Evolutionary conservation across 148 eudicot genomes (phyloP).

Genomic region (Pharnaceum exiguum): DNA sequence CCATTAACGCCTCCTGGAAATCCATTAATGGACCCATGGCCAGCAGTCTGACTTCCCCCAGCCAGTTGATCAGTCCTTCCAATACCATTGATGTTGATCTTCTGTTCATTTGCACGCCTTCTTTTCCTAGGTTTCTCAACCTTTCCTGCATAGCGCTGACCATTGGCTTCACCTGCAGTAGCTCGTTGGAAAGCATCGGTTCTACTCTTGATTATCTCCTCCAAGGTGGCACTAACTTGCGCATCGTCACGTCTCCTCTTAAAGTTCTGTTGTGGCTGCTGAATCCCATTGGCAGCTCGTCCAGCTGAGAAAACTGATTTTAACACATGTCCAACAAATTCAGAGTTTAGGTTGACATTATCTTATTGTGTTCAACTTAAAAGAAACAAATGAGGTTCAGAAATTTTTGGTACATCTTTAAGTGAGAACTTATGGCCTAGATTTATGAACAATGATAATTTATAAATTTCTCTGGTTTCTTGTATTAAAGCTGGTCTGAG

Average conservation of each 20-base stretch:
- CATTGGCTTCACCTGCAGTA: conserved; percentile 25
- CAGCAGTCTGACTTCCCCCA: conserved; percentile 12
- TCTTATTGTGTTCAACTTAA: background rate
- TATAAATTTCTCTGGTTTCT: no score
- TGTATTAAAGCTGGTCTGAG: no score
- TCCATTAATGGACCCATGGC: conserved; percentile 11
- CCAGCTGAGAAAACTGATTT: conserved; percentile 19
- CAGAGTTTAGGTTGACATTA: conserved; percentile 10
- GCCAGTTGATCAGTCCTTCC: conserved; percentile 14
- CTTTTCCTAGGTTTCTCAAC: conserved; percentile 34
- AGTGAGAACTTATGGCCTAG: no score
- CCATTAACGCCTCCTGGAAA: conserved; percentile 6
- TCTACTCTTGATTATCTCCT: conserved; percentile 24
- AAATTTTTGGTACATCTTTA: no score
- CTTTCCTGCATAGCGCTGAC: conserved; percentile 10
- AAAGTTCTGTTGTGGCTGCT: conserved; percentile 1
- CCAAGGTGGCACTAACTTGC: conserved; percentile 25
- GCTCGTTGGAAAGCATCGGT: conserved; percentile 23
- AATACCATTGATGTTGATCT: conserved; percentile 12
- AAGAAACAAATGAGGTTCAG: no score
- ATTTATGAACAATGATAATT: no score
- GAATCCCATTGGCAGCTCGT: conserved; percentile 15
- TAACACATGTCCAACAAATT: conserved; percentile 9
- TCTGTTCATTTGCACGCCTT: conserved; percentile 17
- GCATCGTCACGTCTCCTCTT: conserved; percentile 7